Conservation (phyloP, 148 eudicot species). For the Camellia sinensis region DNA sequence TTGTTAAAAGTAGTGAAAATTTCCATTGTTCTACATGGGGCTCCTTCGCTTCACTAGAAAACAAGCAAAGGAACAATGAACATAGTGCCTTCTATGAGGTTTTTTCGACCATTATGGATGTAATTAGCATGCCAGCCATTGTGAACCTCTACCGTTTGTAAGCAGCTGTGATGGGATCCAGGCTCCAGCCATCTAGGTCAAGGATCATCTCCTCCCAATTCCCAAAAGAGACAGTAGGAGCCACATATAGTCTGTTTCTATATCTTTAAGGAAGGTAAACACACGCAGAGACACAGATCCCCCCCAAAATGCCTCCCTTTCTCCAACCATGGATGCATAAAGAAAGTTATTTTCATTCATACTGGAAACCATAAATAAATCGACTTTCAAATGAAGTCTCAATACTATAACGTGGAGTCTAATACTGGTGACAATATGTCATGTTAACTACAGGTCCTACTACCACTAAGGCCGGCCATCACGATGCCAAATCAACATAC, state of each 20-base stretch:
- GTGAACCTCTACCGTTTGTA: no score
- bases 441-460: no score
- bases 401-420: no score
- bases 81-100: no score
- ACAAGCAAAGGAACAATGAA: no score
- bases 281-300: neutral
- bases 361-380: neutral
- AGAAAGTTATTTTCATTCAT: neutral
- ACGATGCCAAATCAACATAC: no score
- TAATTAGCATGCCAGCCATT: no score
- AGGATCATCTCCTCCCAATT: constrained; percentile 3
- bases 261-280: neutral
- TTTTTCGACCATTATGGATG: no score
- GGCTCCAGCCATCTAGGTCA: neutral
- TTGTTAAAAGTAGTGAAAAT: no score
- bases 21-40: neutral
- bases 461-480: no score
- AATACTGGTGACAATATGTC: no score
- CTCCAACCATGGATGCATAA: neutral
- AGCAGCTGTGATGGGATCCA: neutral
- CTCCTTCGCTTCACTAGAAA: no score
- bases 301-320: neutral
- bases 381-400: neutral
- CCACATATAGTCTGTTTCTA: neutral
- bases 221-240: neutral